phyloP scores from a whole-genome alignment of 2,329 filamentous ascomycete species.

The Thielaviopsis euricoi region DNA sequence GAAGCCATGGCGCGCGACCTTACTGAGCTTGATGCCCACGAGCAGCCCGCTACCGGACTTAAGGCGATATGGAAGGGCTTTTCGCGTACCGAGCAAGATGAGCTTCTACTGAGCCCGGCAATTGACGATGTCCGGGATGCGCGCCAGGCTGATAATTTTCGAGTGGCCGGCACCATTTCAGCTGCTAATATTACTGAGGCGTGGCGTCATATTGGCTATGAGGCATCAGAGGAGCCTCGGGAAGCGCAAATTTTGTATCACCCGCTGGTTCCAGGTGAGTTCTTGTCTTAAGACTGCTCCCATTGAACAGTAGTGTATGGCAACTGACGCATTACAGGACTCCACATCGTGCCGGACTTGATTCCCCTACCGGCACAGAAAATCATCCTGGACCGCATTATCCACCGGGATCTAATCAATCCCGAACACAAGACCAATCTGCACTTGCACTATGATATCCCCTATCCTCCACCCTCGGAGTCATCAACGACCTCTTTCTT shows the following conservation, averaged over 20 bases:
- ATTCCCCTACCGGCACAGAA: constrained; percentile 54
- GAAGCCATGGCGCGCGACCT: constrained; percentile 25
- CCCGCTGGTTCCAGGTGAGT: constrained; percentile 49
- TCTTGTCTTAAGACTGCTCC: background rate
- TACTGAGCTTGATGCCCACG: constrained; percentile 52
- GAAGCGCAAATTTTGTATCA: constrained; percentile 45
- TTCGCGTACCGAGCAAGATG: constrained; percentile 38
- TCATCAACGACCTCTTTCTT: constrained; percentile 34
- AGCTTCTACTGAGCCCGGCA: constrained; percentile 35
- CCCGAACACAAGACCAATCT: constrained; percentile 72
- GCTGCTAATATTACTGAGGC: constrained; percentile 25
- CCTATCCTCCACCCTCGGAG: constrained; percentile 29
- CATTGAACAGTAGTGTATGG: too few species aligned
- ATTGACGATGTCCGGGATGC: constrained; percentile 31
- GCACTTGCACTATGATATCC: constrained; percentile 62
- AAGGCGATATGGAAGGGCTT: constrained; percentile 60
- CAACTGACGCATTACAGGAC: constrained; percentile 34
- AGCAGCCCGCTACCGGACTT: constrained; percentile 56
- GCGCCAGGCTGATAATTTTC: constrained; percentile 27
- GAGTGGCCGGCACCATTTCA: constrained; percentile 27
- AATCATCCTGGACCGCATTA: constrained; percentile 51
- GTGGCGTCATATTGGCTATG: constrained; percentile 25
- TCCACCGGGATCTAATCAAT: constrained; percentile 62
- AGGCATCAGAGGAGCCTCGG: constrained; percentile 17
- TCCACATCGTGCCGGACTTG: constrained; percentile 61